Conservation (phyloP, 495 filamentous ascomycete species). For the Eremomyces bilateralis region DNA sequence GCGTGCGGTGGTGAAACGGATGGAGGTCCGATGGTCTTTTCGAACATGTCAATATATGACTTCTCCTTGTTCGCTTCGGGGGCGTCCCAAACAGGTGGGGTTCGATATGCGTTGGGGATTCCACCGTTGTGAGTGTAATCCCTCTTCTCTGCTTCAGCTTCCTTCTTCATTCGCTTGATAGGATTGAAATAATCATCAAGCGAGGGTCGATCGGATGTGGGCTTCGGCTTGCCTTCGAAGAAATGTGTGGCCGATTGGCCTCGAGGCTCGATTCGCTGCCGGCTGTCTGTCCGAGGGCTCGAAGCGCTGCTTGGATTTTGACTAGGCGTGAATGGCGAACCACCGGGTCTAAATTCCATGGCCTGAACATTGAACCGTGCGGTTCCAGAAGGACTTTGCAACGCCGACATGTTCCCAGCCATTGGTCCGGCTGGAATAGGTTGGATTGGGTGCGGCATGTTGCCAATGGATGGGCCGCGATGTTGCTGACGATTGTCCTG, state of each 20-base stretch:
- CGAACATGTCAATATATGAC: slow-evolving; percentile 57
- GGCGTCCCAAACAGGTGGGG: slow-evolving; percentile 55
- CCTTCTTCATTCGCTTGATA: slow-evolving; percentile 49
- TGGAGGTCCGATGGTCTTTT: slow-evolving; percentile 27
- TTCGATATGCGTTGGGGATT: slow-evolving; percentile 55
- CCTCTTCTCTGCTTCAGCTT: slow-evolving; percentile 22
- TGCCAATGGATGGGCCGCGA: no score
- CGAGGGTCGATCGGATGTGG: slow-evolving; percentile 30
- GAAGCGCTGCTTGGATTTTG: slow-evolving; percentile 36
- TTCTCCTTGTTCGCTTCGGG: slow-evolving; percentile 39
- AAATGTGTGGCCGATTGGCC: slow-evolving; percentile 22
- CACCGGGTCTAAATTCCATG: slow-evolving; percentile 60
- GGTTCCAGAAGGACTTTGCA: slow-evolving; percentile 28
- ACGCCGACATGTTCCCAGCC: no score
- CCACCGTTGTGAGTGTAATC: slow-evolving; percentile 43
- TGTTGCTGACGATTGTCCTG: no score
- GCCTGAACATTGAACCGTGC: slow-evolving; percentile 65
- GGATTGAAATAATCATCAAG: slow-evolving; percentile 51
- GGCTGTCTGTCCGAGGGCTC: slow-evolving; percentile 35
- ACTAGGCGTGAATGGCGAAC: slow-evolving; percentile 59
- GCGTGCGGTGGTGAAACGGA: slow-evolving; percentile 47
- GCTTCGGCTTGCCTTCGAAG: slow-evolving; percentile 29
- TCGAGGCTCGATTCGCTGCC: slow-evolving; percentile 5
- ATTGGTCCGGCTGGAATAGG: no score
- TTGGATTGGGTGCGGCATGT: no score